Evolutionary conservation across 23 red algal genomes (phyloP).

Genomic region (Agarophyton chilense): DNA sequence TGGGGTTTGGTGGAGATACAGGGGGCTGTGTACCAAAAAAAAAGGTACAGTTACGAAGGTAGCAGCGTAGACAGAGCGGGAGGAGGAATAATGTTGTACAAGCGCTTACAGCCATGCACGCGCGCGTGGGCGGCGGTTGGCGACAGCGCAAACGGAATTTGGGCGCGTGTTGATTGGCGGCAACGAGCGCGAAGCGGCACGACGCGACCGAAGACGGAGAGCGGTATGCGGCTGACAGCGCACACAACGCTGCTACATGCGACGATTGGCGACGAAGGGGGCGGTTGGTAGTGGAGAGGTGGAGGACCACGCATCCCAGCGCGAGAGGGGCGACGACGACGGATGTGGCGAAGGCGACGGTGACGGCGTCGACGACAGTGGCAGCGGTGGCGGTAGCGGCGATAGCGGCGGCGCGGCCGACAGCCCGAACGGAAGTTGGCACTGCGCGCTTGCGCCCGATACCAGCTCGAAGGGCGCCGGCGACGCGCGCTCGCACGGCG

Average conservation of each 20-base stretch:
- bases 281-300: background rate
- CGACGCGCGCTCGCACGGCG: background rate
- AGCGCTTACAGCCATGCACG: constrained; percentile 3
- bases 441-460: no score
- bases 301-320: background rate
- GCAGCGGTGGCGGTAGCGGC: no score
- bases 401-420: no score
- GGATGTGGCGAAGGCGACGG: background rate
- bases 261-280: background rate
- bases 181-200: no score
- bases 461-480: background rate
- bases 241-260: background rate
- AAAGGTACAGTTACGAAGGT: no score
- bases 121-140: background rate
- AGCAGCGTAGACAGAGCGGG: background rate
- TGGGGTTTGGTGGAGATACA: background rate
- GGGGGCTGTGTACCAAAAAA: no score
- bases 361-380: background rate
- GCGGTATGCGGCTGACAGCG: constrained; percentile 6
- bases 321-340: background rate
- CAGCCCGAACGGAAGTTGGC: no score
- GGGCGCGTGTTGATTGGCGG: background rate
- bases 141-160: background rate
- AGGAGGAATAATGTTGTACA: background rate
- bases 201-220: no score